Evolutionary conservation across 2,329 filamentous ascomycete genomes (phyloP).

Genomic region (Chaetomium globosum): DNA sequence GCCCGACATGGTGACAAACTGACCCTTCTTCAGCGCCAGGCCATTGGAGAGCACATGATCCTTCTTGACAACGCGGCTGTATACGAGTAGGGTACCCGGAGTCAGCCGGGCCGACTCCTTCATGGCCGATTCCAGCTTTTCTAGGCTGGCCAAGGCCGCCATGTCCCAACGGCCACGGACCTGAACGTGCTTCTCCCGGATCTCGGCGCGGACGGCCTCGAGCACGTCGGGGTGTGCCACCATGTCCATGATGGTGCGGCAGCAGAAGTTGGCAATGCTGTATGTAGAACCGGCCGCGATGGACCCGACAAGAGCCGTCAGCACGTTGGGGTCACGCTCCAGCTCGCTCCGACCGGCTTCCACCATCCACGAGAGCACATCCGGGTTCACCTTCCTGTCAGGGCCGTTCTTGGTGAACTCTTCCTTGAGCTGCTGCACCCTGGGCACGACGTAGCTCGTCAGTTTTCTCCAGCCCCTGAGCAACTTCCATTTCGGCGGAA

Average conservation of each 20-base stretch:
- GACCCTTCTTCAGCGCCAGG: background rate
- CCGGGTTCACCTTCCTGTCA: background rate
- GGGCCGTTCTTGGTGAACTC: background rate
- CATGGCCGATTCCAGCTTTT: background rate
- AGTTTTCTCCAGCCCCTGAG: background rate
- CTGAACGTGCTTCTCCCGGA: background rate
- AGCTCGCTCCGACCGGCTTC: background rate
- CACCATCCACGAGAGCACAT: background rate
- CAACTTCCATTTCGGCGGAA: background rate
- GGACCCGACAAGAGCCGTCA: background rate
- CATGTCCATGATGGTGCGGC: slow-evolving; percentile 1
- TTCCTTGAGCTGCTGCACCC: background rate
- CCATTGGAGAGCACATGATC: background rate
- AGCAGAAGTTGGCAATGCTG: slow-evolving; percentile 1
- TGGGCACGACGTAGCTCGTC: background rate
- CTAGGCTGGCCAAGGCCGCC: background rate
- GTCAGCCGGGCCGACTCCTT: background rate
- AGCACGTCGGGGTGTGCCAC: background rate
- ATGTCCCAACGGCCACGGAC: background rate
- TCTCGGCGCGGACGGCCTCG: background rate
- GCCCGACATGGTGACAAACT: slow-evolving; percentile 1
- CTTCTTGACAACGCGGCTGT: slow-evolving; percentile 1
- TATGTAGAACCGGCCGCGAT: background rate
- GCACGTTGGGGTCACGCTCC: background rate
- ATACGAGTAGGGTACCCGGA: background rate